Conservation (phyloP, 306 rosid genomes). For the Rosa lucieae region DNA sequence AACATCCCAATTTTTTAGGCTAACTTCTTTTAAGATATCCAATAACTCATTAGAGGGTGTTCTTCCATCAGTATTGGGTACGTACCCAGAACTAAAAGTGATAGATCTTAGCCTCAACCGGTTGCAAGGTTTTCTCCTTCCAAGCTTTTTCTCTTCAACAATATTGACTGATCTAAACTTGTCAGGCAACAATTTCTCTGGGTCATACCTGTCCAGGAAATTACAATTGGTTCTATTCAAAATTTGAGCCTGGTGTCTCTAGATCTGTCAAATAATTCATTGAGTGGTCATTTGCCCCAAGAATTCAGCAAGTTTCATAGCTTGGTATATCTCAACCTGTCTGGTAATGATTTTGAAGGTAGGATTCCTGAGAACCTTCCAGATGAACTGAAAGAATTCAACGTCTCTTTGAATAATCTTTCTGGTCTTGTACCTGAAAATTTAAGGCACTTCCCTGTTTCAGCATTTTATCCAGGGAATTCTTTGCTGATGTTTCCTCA, state of each 20-base stretch:
- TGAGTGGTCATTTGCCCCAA: constrained; percentile 57
- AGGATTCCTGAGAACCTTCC: constrained; percentile 64
- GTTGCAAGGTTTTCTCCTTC: constrained; percentile 60
- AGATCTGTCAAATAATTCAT: constrained; percentile 72
- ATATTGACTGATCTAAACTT: constrained; percentile 60
- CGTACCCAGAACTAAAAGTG: constrained; percentile 61
- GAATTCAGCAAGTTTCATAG: constrained; percentile 48
- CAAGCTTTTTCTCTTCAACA: constrained; percentile 52
- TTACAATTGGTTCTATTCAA: constrained; percentile 27
- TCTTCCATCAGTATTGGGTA: constrained; percentile 61
- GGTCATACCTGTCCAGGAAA: constrained; percentile 45
- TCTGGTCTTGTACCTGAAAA: constrained; percentile 62
- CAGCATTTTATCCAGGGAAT: constrained; percentile 83
- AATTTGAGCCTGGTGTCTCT: constrained; percentile 50
- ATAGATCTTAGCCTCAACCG: constrained; percentile 68
- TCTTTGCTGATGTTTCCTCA: constrained; percentile 50
- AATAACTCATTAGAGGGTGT: constrained; percentile 65
- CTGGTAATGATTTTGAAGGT: constrained; percentile 60
- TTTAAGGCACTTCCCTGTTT: constrained; percentile 60
- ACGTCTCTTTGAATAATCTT: constrained; percentile 70
- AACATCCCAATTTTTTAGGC: constrained; percentile 61
- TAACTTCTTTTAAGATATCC: constrained; percentile 53
- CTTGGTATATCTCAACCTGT: constrained; percentile 57
- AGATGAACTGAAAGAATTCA: constrained; percentile 46
- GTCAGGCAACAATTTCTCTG: constrained; percentile 60